Base-by-base conservation (phyloP, 345 rosid species). In the Conringia planisiliqua region DNA sequence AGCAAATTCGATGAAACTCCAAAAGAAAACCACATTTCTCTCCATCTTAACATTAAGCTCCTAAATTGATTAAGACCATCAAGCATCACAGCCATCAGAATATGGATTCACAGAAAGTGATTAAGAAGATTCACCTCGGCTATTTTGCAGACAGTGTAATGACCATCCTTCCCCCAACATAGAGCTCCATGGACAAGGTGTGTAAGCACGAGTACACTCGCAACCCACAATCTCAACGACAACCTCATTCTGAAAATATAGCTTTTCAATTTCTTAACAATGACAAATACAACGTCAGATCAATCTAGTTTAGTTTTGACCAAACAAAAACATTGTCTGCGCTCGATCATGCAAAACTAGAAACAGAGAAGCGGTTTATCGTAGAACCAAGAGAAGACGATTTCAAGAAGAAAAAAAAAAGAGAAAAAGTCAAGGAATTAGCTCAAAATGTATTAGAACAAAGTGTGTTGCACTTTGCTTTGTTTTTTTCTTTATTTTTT, bases 121-220 rank as follows among this genome's bases (percentile, higher is more conserved):
- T 40, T 0, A 42, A 40, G n/a, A 30, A 12, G 24, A 10, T 0
- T 79, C 3, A 87, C 97, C 91, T 91, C 89, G 2, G 97, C 97
- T 58, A 94, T 85, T 75, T 85, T 89, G 86, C 98, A 94, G 78
- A 70, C 59, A 54, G 85, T 86, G 79, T 74, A 90, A 70, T 94
- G 98, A 47, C 95, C 98, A 13, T 94, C 95, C 42, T 84, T 82
- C 32, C 96, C 97, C 97, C 98, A 90, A 33, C 90, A 83, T 27
- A 84, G 76, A 64, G 84, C 82, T 47, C 88, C 90, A 78, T 81
- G 62, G 6, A 81, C 47, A 60, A 89, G 79, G 61, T 87, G 97
- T 72, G 92, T 77, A 63, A 88, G 72, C 64, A 86, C 55, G 36
- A 88, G 56, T 1, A 70, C 39, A 51, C 79, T 83, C 62, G 65